Conservation (phyloP, 2,329 filamentous ascomycete genomes). For the Ophidiomyces ophidiicola region DNA sequence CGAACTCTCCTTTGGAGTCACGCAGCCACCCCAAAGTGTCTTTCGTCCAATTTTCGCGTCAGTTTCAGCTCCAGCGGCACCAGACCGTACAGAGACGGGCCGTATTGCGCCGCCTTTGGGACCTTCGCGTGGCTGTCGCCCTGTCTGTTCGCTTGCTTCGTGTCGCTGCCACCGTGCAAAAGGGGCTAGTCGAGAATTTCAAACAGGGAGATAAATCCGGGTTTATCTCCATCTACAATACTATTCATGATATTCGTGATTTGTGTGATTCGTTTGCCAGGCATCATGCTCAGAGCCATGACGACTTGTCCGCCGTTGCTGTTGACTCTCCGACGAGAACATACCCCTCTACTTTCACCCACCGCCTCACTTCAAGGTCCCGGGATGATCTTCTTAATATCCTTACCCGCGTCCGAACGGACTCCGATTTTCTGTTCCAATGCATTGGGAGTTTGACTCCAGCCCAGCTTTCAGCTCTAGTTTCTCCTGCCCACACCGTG, state of each 20-base stretch:
- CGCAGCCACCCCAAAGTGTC: conserved; percentile 23
- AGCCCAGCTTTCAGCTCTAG: conserved; percentile 63
- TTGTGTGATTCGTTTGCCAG: conserved; percentile 28
- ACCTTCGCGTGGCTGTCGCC: conserved; percentile 33
- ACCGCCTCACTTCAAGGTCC: conserved; percentile 63
- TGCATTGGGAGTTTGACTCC: conserved; percentile 64
- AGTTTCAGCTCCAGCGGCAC: conserved; percentile 33
- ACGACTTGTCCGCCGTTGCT: conserved; percentile 24
- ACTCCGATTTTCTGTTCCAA: conserved; percentile 76
- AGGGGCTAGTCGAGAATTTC: conserved; percentile 35
- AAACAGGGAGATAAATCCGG: conserved; percentile 35
- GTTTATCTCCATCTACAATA: conserved; percentile 35
- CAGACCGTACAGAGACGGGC: conserved; percentile 31
- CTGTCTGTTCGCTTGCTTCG: conserved; percentile 33
- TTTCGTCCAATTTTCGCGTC: conserved; percentile 35
- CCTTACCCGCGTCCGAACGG: conserved; percentile 67
- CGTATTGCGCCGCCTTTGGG: conserved; percentile 30
- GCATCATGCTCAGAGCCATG: conserved; percentile 25
- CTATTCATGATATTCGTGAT: conserved; percentile 35
- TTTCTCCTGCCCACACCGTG: conserved; percentile 64
- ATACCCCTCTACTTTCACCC: conserved; percentile 29
- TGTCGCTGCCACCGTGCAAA: conserved; percentile 31
- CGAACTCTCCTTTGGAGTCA: conserved; percentile 16
- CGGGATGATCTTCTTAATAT: conserved; percentile 67
- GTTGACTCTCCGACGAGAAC: conserved; percentile 28